Evolutionary conservation across 371 early-diverging fungal genomes (phyloP), one percentile per base, ranked within the genome.

Genomic region (Mucor piriformis): DNA sequence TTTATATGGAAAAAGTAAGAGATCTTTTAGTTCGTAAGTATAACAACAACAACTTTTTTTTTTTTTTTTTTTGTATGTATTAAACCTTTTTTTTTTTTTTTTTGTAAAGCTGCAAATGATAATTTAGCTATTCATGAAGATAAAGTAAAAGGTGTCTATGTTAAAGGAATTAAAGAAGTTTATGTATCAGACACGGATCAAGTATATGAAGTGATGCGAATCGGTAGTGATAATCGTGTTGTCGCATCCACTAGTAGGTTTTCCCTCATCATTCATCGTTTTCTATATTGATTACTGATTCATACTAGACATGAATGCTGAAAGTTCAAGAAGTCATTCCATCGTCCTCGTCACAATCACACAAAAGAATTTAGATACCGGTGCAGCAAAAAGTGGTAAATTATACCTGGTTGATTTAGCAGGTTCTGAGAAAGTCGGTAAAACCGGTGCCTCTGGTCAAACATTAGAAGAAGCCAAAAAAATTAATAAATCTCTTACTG

Each of bases 391-490:
- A 70, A 87, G 90, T 58, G 95, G 96, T 42, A 93, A 93, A 57
- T 81, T 99, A 38, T 95, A 90, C 63, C 82, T 99, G 58, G 98
- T 99, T 50, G 99, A 99, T 90, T 77, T 99, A 69, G 99, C 99
- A 38, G 99, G 99, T 70, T 99, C 99, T 18, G 99, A 99, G 84
- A 96, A 96, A 84, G 85, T 81, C 32, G 94, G 95, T 46, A 95
- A 98, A 76, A 99, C 99, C 16, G 96, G 97, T 60, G 99, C 99
- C 2, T 94, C 96, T 2, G 98, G 99, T 23, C 95, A 96, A 70
- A 95, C 99, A 12, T 79, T 99, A 43, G 98, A 99, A 82, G 99
- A 99, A 77, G 99, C 99, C 58, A 98, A 98, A 74, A 97, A 96
- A 77, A 99, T 99, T 76, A 99, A 99, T 85, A 98, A 95, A 81